Evolutionary conservation across 2,329 filamentous ascomycete species (phyloP).

Genomic region (Fusarium cyanostomum): DNA sequence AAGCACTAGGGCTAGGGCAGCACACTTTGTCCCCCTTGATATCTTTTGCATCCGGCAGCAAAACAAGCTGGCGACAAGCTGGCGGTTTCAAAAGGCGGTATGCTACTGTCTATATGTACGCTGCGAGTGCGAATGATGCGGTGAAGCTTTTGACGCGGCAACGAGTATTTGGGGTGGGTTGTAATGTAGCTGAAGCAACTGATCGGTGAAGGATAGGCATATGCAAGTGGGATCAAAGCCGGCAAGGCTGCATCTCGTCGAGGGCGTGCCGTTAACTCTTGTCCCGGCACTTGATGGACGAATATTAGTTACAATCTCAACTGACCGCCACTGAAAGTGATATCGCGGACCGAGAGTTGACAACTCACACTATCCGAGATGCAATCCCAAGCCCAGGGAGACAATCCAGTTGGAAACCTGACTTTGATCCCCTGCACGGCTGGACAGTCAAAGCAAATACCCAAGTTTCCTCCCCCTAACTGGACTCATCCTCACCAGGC

Average conservation of each 20-base stretch:
- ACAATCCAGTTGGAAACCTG: constrained; percentile 1
- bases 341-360: constrained; percentile 20
- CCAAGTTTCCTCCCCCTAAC: constrained; percentile 9
- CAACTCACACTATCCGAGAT: constrained; percentile 16
- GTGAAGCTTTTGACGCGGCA: constrained; percentile 16
- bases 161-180: background rate
- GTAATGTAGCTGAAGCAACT: constrained; percentile 26
- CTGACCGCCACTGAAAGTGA: constrained; percentile 30
- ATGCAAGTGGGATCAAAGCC: constrained; percentile 16
- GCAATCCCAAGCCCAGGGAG: background rate
- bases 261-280: constrained; percentile 30
- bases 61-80: constrained; percentile 10
- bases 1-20: constrained; percentile 5
- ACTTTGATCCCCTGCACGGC: background rate
- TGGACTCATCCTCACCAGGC: background rate
- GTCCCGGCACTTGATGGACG: constrained; percentile 1
- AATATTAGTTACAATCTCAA: constrained; percentile 2
- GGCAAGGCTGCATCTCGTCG: constrained; percentile 22
- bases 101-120: constrained; percentile 19
- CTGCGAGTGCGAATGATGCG: constrained; percentile 13
- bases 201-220: constrained; percentile 31
- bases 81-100: constrained; percentile 38
- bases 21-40: constrained; percentile 16
- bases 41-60: constrained; percentile 10
- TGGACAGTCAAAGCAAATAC: constrained; percentile 15